Conservation (phyloP, 208 protist species). For the Acanthamoeba sp. region DNA sequence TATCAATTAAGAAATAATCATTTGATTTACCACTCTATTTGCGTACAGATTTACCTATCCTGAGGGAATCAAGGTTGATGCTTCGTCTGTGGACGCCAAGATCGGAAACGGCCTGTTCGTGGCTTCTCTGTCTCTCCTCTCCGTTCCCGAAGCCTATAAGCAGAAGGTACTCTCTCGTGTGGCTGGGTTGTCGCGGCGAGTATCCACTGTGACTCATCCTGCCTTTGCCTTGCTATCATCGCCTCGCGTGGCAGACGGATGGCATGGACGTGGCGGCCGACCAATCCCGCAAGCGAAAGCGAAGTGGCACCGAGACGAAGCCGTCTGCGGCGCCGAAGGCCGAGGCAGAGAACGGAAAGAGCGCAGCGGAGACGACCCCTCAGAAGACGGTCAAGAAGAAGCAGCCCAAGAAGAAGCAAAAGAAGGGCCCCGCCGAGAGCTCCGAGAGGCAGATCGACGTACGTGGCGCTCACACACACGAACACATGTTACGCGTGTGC, state of each 20-base stretch:
- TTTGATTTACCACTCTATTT: no score
- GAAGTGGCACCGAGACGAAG: background rate
- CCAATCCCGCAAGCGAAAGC: constrained; percentile 35
- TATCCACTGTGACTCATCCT: no score
- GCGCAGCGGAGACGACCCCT: background rate
- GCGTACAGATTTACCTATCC: constrained; percentile 46
- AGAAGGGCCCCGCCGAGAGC: background rate
- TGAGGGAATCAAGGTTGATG: constrained; percentile 5
- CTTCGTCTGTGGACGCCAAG: background rate
- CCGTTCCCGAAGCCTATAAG: background rate
- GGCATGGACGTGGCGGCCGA: background rate
- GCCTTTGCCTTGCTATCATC: no score
- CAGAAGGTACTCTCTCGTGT: background rate
- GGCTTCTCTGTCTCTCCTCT: background rate
- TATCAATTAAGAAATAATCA: background rate
- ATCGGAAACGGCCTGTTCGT: constrained; percentile 4
- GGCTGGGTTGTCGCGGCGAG: no score
- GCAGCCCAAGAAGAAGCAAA: constrained; percentile 45
- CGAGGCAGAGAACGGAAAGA: background rate
- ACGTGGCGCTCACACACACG: background rate
- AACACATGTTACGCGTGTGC: background rate
- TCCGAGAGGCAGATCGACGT: constrained; percentile 45
- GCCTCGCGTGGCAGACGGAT: background rate
- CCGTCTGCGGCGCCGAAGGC: background rate
- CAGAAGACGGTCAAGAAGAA: background rate